Evolutionary conservation across 805 yeast species (phyloP), one percentile per base, ranked within the genome.

Genomic region (Kodamaea neixiangensis): DNA sequence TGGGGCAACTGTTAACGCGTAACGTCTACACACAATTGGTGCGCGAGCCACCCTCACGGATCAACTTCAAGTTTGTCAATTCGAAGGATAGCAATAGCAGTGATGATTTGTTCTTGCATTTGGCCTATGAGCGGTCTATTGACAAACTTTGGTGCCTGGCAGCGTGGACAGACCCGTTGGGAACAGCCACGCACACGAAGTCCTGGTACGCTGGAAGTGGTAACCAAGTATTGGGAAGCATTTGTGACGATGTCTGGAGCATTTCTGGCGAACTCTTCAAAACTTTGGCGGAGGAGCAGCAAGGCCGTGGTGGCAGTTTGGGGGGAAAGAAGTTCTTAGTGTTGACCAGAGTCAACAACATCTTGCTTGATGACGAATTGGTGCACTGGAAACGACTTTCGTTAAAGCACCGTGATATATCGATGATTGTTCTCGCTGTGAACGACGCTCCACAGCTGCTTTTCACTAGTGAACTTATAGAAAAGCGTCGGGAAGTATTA

Each of bases 121-220:
- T 94, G 9, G 90, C 96, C 1, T 93, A 92, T 60, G 89, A 90
- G 25, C 67, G 96, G 47, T 86, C 96, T 0, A 73, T 80, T 3
- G 96, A 92, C 64, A 83, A 83, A 53, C 82, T 81, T 49, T 93
- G 97, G 97, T 76, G 90, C 41, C 82, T 85, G 18, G 96, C 89
- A 0, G 86, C 96, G 0, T 90, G 97, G 96, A 77, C 94, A 0
- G 97, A 93, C 61, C 93, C 92, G 45, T 78, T 79, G 63, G 97
- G 97, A 0, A 73, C 75, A 3, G 75, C 81, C 10, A 79, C 84
- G 14, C 76, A 75, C 43, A 78, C 85, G 0, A 85, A 82, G 56
- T 78, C 90, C 0, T 87, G 93, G 92, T 77, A 75, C 57, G 73
- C 50, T 4, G 44, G 56, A 18, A 47, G 37, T 7, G 40, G 34